Conservation (phyloP, 768 basidiomycete species). For the Agrocybe praecox region DNA sequence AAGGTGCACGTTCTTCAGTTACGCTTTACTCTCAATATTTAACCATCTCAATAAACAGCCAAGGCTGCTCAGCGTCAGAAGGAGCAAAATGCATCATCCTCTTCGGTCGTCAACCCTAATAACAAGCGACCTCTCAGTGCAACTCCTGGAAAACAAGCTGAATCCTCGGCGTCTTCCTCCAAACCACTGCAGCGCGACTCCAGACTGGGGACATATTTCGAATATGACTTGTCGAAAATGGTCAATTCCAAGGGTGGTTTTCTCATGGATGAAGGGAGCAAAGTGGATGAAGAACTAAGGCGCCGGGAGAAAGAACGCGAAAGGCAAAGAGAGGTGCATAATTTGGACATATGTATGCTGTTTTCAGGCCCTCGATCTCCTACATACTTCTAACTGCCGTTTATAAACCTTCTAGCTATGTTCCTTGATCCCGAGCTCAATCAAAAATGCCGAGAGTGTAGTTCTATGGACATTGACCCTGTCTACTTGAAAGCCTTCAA, state of each 20-base stretch:
- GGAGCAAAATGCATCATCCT: conserved; percentile 54
- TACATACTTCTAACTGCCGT: neutral
- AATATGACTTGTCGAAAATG: conserved; percentile 97
- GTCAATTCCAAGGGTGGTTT: conserved; percentile 97
- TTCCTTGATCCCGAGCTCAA: conserved; percentile 72
- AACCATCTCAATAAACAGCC: neutral
- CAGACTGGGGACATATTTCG: conserved; percentile 89
- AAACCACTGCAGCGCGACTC: conserved; percentile 70
- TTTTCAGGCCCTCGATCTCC: neutral
- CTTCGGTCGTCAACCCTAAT: conserved; percentile 58
- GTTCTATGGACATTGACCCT: conserved; percentile 87
- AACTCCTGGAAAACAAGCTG: conserved; percentile 57
- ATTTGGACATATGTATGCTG: conserved; percentile 71
- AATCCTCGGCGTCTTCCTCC: conserved; percentile 46
- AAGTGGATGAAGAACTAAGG: conserved; percentile 73
- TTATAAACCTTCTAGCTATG: conserved; percentile 55
- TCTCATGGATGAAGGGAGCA: conserved; percentile 85
- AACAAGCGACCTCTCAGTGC: conserved; percentile 73
- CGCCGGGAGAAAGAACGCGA: conserved; percentile 84
- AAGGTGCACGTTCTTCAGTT: conserved; percentile 45
- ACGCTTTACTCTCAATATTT: too few species aligned
- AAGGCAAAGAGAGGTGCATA: conserved; percentile 73
- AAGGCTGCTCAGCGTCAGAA: conserved; percentile 74
- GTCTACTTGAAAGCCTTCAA: conserved; percentile 81
- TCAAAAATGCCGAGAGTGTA: conserved; percentile 86